Percentiles rank a stretch among this genome's conserved stretches.
These are phyloP conservation scores for bread wheat (Triticum aestivum) DNA, from an alignment of 176 grass and related monocot genomes.

Conservation along the genomic window DNA sequence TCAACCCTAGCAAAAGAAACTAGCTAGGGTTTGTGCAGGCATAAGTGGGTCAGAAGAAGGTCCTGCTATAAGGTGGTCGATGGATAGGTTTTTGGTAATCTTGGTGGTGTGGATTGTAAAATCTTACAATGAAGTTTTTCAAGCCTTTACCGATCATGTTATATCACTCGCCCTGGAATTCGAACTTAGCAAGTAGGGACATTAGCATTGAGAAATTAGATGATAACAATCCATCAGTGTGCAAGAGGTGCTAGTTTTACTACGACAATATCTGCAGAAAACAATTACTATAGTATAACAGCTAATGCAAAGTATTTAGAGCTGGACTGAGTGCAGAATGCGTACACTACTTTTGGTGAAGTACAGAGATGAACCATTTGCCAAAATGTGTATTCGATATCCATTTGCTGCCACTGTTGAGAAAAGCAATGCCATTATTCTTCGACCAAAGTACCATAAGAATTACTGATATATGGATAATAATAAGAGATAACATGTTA, in stretches of 20 bases:
- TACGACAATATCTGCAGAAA: not conserved
- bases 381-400: conserved; percentile 99
- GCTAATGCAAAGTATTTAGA: conserved; percentile 24
- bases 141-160: not conserved
- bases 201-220: not conserved
- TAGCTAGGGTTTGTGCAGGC: not conserved
- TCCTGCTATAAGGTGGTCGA: not conserved
- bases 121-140: not conserved
- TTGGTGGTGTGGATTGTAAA: conserved; percentile 5
- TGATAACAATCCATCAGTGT: not conserved
- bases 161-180: not conserved
- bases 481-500: not conserved
- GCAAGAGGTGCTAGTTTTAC: not conserved
- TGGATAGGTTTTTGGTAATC: not conserved
- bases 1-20: not conserved
- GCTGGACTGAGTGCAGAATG: conserved; percentile 47
- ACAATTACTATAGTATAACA: not conserved
- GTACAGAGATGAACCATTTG: conserved; percentile 99
- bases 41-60: not conserved
- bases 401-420: conserved; percentile 99
- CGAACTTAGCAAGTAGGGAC: conserved; percentile 8
- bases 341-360: conserved; percentile 99
- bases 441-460: not conserved
- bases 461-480: not conserved
- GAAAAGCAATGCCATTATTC: conserved; percentile 31